These are phyloP conservation scores for Paramecium octaurelia DNA, from an alignment of 73 alveolate genomes.

Conservation along the genomic window DNA sequence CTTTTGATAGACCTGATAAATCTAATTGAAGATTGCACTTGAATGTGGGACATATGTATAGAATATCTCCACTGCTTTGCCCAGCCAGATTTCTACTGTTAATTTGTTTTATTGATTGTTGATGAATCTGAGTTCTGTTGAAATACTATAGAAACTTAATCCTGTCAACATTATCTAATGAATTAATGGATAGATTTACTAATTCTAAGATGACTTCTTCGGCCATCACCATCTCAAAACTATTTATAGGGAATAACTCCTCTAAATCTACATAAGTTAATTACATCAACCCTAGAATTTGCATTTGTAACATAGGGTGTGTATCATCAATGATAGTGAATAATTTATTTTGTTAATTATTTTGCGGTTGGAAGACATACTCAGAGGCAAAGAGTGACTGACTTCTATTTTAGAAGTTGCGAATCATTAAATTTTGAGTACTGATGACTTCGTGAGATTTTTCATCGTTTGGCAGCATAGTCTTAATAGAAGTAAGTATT, in stretches of 20 bases:
- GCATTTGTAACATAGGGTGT: slow-evolving; percentile 38
- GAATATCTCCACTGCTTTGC: slow-evolving; percentile 1
- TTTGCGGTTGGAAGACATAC: neutral
- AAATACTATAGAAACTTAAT: slow-evolving; percentile 24
- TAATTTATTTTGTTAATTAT: neutral
- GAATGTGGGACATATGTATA: slow-evolving; percentile 48
- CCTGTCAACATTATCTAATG: slow-evolving; percentile 26
- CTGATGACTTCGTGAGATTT: neutral
- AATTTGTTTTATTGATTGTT: neutral
- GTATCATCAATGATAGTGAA: neutral
- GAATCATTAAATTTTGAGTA: neutral
- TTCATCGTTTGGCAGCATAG: neutral
- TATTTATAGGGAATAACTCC: slow-evolving; percentile 4
- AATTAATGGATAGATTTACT: neutral
- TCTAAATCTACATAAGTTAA: slow-evolving; percentile 32
- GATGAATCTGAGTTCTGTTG: slow-evolving; percentile 15
- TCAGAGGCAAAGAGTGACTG: neutral
- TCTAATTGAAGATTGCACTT: neutral
- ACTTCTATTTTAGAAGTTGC: neutral
- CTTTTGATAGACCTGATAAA: neutral
- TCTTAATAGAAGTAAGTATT: neutral
- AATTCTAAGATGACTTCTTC: slow-evolving; percentile 49
- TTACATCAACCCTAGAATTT: slow-evolving; percentile 45
- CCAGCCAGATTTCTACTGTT: slow-evolving; percentile 2
- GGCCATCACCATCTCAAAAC: slow-evolving; percentile 43